Percentiles rank a stretch among this genome's conserved stretches.
Evolutionary conservation across 2,329 filamentous ascomycete species (phyloP).

Genomic region (Botrytis pseudocinerea): DNA sequence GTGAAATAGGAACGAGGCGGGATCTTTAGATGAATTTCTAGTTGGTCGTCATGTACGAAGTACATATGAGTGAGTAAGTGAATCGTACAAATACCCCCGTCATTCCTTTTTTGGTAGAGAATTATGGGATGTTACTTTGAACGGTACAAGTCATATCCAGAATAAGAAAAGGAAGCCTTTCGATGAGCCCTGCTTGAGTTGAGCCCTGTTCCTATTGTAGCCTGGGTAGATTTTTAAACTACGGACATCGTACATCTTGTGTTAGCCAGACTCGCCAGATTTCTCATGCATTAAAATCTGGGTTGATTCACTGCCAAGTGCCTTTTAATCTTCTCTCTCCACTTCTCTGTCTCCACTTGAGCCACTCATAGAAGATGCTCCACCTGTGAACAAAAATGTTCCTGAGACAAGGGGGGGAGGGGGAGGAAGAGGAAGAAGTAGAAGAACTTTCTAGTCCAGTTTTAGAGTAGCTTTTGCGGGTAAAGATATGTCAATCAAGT

Average conservation of each 20-base stretch:
- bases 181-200: background rate
- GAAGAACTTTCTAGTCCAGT: background rate
- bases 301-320: background rate
- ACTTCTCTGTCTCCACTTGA: background rate
- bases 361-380: background rate
- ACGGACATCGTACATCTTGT: background rate
- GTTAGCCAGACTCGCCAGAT: background rate
- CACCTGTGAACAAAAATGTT: background rate
- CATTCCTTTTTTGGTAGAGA: background rate
- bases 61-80: background rate
- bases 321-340: conserved; percentile 4
- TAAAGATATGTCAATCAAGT: conserved; percentile 1
- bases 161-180: conserved; percentile 1
- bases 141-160: background rate
- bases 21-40: conserved; percentile 9
- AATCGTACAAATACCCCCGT: background rate
- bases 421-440: background rate
- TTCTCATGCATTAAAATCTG: conserved; percentile 3
- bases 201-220: background rate
- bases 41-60: conserved; percentile 1
- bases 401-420: background rate
- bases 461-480: background rate
- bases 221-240: background rate
- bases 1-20: background rate
- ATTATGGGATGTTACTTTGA: background rate